These are phyloP conservation scores for Podospora sp. DNA, from an alignment of 495 filamentous ascomycete species.

Conservation along the genomic window DNA sequence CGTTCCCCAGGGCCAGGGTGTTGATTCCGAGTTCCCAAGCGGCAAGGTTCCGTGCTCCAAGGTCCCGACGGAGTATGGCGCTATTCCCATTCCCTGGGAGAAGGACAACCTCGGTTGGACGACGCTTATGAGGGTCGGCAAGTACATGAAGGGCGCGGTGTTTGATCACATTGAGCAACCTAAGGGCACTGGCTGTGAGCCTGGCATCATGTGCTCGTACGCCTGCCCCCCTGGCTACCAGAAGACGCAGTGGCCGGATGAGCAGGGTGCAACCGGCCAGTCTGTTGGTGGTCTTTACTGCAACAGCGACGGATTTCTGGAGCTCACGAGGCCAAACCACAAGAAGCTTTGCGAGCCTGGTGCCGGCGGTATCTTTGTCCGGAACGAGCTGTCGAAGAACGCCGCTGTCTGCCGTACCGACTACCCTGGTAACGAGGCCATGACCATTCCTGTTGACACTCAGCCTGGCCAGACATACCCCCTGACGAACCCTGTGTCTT, in stretches of 20 bases:
- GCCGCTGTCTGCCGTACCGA: conserved; percentile 91
- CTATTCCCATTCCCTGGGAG: conserved; percentile 69
- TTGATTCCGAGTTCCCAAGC: conserved; percentile 75
- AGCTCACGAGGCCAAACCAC: conserved; percentile 68
- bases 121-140: conserved; percentile 67
- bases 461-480: conserved; percentile 55
- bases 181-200: conserved; percentile 62
- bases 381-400: conserved; percentile 66
- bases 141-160: conserved; percentile 38
- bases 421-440: conserved; percentile 87
- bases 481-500: conserved; percentile 73
- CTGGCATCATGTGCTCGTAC: conserved; percentile 83
- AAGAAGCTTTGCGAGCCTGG: conserved; percentile 76
- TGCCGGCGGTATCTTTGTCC: conserved; percentile 66
- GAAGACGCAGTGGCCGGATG: conserved; percentile 86
- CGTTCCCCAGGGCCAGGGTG: conserved; percentile 48
- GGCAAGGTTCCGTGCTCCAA: conserved; percentile 68
- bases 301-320: conserved; percentile 71
- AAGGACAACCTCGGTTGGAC: conserved; percentile 75
- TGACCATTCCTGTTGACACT: conserved; percentile 75
- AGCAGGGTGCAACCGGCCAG: conserved; percentile 79
- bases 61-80: conserved; percentile 85
- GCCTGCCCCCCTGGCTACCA: conserved; percentile 89
- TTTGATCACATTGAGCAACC: conserved; percentile 63
- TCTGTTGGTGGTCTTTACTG: conserved; percentile 89